These are phyloP conservation scores for Talaromyces sp. DNA, from an alignment of 2,329 filamentous ascomycete species.

Conservation along the genomic window DNA sequence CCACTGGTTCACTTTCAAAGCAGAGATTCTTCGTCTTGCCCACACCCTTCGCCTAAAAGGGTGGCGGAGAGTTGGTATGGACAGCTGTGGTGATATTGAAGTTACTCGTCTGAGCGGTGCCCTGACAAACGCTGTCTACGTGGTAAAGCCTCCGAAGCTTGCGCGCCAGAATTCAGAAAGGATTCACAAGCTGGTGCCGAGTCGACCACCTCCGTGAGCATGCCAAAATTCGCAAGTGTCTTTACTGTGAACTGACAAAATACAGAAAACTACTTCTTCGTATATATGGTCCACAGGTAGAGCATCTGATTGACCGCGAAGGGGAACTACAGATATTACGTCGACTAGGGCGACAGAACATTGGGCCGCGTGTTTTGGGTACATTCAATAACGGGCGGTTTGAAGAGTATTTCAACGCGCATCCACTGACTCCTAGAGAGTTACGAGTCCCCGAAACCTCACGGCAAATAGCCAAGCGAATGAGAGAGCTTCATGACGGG, in stretches of 20 bases:
- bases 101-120: slow-evolving; percentile 67
- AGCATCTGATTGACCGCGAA: slow-evolving; percentile 91
- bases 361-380: slow-evolving; percentile 83
- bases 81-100: slow-evolving; percentile 38
- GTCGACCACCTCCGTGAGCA: slow-evolving; percentile 52
- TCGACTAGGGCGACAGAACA: slow-evolving; percentile 83
- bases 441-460: slow-evolving; percentile 78
- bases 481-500: slow-evolving; percentile 92
- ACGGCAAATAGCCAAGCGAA: slow-evolving; percentile 91
- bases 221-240: not conserved
- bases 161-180: slow-evolving; percentile 36
- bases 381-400: slow-evolving; percentile 95
- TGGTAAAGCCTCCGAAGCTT: slow-evolving; percentile 72
- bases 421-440: slow-evolving; percentile 70
- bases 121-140: slow-evolving; percentile 93
- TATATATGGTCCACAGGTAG: slow-evolving; percentile 91
- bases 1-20: slow-evolving; percentile 83
- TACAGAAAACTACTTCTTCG: slow-evolving; percentile 73
- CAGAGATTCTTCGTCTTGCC: slow-evolving; percentile 80
- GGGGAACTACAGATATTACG: slow-evolving; percentile 82
- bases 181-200: slow-evolving; percentile 33
- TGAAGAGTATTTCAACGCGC: slow-evolving; percentile 87
- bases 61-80: slow-evolving; percentile 73
- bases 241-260: not conserved
- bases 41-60: slow-evolving; percentile 88